These are phyloP conservation scores for Talaromyces sp. DNA, from an alignment of 2,329 filamentous ascomycete species.

Conservation along the genomic window DNA sequence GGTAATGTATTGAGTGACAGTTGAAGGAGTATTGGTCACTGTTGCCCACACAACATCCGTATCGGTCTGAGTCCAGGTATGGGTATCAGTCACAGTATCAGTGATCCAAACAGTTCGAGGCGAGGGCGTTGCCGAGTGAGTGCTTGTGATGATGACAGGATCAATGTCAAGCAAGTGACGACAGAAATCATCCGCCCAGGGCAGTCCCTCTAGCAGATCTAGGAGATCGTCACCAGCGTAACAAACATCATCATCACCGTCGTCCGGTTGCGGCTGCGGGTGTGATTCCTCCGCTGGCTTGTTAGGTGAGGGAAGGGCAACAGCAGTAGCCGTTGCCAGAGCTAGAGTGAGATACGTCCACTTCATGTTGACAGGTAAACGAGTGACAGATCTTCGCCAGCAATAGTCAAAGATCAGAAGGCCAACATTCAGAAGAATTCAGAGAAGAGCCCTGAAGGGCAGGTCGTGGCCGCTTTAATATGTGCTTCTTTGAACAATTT, in stretches of 20 bases:
- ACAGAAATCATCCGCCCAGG: neutral
- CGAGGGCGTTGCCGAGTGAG: neutral
- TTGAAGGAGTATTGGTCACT: neutral
- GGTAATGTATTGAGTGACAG: neutral
- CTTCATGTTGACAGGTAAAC: conserved; percentile 1
- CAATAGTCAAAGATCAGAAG: neutral
- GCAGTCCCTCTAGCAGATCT: neutral
- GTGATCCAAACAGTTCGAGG: neutral
- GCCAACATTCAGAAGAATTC: neutral
- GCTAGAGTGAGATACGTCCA: neutral
- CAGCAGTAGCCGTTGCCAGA: neutral
- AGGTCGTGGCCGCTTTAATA: neutral
- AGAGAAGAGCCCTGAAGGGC: neutral
- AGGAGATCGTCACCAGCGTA: neutral
- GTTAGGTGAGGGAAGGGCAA: neutral
- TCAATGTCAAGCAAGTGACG: neutral
- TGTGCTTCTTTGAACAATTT: neutral
- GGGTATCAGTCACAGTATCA: neutral
- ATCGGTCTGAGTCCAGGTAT: neutral
- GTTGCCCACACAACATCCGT: neutral
- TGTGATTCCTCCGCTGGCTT: neutral
- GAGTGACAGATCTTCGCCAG: neutral
- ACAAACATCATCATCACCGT: neutral
- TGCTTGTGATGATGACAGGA: neutral
- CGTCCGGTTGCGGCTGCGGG: neutral